Evolutionary conservation across 1,284 basidiomycete species (phyloP).

Genomic region (Ustilago hordei): DNA sequence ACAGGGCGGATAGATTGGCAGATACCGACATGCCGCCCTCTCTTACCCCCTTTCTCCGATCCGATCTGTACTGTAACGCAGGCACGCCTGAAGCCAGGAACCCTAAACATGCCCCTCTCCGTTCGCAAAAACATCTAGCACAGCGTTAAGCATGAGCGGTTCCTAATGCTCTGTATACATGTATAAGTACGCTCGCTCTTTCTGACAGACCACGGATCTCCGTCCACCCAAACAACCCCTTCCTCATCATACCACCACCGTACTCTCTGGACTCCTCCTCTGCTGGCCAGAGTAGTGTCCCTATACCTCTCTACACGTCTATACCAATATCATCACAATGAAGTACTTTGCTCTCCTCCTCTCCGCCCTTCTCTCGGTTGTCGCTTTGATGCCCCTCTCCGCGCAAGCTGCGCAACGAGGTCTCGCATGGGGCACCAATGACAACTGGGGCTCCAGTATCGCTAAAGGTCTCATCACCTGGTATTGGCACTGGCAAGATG

Average conservation of each 20-base stretch:
- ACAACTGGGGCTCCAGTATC: conserved; percentile 53
- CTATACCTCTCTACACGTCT: background rate
- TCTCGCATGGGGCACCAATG: conserved; percentile 62
- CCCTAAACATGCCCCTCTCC: background rate
- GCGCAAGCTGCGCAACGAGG: conserved; percentile 42
- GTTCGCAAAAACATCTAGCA: background rate
- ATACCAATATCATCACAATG: conserved; percentile 22
- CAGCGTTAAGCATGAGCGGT: background rate
- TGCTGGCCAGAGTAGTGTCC: conserved; percentile 34
- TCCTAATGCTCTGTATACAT: conserved; percentile 1
- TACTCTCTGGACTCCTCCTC: conserved; percentile 6
- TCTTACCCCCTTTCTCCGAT: background rate
- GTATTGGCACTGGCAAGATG: conserved; percentile 68
- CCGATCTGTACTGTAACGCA: background rate
- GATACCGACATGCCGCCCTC: background rate
- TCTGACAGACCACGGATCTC: conserved; percentile 33
- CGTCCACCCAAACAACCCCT: background rate
- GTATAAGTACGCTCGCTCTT: conserved; percentile 34
- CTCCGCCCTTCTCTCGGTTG: conserved; percentile 16
- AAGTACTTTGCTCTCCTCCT: conserved; percentile 41
- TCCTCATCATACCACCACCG: background rate
- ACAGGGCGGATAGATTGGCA: background rate
- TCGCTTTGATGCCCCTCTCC: conserved; percentile 21
- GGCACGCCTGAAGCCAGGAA: background rate
- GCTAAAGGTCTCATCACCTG: conserved; percentile 57